Conservation (phyloP, 2,329 filamentous ascomycete species). For the Magnaporthales sp. region DNA sequence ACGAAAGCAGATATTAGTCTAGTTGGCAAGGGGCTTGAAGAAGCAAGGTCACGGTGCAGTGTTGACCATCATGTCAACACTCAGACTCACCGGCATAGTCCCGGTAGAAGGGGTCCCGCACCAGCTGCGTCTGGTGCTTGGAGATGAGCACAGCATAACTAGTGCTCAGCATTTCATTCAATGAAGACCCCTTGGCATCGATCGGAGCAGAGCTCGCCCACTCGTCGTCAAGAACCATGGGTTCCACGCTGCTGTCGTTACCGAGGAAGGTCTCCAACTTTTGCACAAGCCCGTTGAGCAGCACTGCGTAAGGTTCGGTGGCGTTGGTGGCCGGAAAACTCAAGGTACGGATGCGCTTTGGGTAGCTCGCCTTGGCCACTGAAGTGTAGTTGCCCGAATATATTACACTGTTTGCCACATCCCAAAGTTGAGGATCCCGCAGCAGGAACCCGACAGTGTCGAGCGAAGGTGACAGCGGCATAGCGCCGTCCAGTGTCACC, state of each 20-base stretch:
- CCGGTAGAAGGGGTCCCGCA: conserved; percentile 28
- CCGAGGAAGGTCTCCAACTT: conserved; percentile 18
- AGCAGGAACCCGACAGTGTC: conserved; percentile 36
- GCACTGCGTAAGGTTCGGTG: conserved; percentile 9
- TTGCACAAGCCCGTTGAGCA: conserved; percentile 19
- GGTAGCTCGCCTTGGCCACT: conserved; percentile 14
- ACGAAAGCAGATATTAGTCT: not conserved
- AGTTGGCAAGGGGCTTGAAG: not conserved
- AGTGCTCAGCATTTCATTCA: conserved; percentile 18
- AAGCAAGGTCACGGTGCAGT: not conserved
- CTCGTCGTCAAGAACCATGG: conserved; percentile 14
- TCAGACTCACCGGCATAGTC: conserved; percentile 24
- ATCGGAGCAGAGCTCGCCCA: conserved; percentile 19
- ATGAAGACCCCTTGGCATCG: conserved; percentile 7
- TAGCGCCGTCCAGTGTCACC: conserved; percentile 29
- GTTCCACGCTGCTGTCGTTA: conserved; percentile 9
- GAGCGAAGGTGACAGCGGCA: conserved; percentile 29
- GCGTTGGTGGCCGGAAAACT: conserved; percentile 15
- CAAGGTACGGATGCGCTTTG: conserved; percentile 21
- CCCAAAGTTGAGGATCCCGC: conserved; percentile 25
- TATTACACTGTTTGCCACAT: conserved; percentile 20
- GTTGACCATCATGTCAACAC: not conserved
- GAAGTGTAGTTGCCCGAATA: conserved; percentile 25
- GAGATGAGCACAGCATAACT: conserved; percentile 28
- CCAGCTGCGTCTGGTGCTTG: conserved; percentile 25